phyloP scores from a whole-genome alignment of 2,329 filamentous ascomycete species.

The Talaromyces islandicus region DNA sequence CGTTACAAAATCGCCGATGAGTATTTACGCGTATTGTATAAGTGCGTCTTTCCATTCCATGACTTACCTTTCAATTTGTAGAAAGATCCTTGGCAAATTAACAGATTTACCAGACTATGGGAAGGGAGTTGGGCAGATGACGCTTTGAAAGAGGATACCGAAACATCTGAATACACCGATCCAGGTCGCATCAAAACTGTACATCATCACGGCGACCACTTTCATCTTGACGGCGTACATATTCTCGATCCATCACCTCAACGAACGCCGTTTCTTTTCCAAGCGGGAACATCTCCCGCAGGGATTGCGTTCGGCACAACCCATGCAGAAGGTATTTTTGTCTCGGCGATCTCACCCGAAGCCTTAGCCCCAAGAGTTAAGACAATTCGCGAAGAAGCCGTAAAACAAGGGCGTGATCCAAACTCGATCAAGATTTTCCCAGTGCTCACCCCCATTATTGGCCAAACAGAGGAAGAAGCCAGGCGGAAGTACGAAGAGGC shows the following conservation, averaged over 20 bases:
- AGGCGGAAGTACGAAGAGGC: constrained; percentile 58
- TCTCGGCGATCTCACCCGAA: constrained; percentile 58
- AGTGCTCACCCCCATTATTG: constrained; percentile 60
- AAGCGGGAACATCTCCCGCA: constrained; percentile 62
- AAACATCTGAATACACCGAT: constrained; percentile 53
- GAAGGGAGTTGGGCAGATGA: constrained; percentile 63
- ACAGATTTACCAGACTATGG: constrained; percentile 36
- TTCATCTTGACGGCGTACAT: constrained; percentile 58
- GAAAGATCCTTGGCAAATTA: not conserved
- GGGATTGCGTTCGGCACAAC: constrained; percentile 63
- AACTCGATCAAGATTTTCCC: constrained; percentile 62
- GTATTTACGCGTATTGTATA: constrained; percentile 60
- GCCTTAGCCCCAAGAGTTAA: constrained; percentile 58
- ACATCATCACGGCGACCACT: constrained; percentile 60
- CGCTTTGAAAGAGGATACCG: constrained; percentile 53
- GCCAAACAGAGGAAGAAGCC: constrained; percentile 60
- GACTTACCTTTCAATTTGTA: no score
- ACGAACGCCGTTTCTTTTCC: constrained; percentile 61
- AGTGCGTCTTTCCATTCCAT: constrained; percentile 26
- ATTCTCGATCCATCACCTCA: constrained; percentile 62
- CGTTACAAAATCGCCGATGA: constrained; percentile 60
- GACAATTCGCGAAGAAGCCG: constrained; percentile 55
- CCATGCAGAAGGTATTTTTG: constrained; percentile 67
- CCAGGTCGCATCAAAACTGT: constrained; percentile 57
- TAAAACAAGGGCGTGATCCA: constrained; percentile 51